Evolutionary conservation across 352 stramenopile genomes (phyloP).

Genomic region (Pythium monospermum): DNA sequence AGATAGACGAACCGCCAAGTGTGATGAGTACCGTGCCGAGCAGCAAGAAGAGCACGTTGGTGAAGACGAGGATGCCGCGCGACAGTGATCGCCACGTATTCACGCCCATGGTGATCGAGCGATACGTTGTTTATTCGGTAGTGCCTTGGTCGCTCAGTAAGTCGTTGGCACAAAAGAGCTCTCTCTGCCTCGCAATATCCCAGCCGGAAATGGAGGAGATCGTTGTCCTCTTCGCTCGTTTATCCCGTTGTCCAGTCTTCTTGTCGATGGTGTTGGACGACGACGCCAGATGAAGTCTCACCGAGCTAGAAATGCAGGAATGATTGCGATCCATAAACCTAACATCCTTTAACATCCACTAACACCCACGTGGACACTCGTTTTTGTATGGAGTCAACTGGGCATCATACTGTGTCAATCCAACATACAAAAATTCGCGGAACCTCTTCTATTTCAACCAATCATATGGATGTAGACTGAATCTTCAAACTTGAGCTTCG

Average conservation of each 20-base stretch:
- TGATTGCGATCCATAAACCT: slow-evolving; percentile 5
- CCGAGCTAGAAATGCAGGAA: slow-evolving; percentile 12
- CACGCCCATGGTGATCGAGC: slow-evolving; percentile 25
- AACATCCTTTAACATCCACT: slow-evolving; percentile 13
- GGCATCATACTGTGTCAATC: neutral
- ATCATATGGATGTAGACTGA: no score
- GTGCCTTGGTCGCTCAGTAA: no score
- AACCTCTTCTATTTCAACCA: no score
- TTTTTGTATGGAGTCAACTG: slow-evolving; percentile 11
- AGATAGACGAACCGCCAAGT: slow-evolving; percentile 46
- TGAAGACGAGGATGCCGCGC: slow-evolving; percentile 80
- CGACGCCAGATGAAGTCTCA: slow-evolving; percentile 15
- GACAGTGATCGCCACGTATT: slow-evolving; percentile 61
- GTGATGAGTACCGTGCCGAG: slow-evolving; percentile 76
- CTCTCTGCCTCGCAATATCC: no score
- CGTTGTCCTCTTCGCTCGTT: neutral
- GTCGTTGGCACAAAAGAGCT: no score
- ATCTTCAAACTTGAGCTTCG: no score
- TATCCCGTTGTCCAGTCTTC: slow-evolving; percentile 7
- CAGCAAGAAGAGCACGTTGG: slow-evolving; percentile 84
- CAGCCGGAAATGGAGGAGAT: neutral
- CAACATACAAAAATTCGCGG: neutral
- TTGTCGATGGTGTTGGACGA: neutral
- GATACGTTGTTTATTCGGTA: no score
- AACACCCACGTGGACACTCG: neutral